Evolutionary conservation across 2,329 filamentous ascomycete species (phyloP), one percentile per base, ranked within the genome.

Genomic region (Plenodomus biglobosus): DNA sequence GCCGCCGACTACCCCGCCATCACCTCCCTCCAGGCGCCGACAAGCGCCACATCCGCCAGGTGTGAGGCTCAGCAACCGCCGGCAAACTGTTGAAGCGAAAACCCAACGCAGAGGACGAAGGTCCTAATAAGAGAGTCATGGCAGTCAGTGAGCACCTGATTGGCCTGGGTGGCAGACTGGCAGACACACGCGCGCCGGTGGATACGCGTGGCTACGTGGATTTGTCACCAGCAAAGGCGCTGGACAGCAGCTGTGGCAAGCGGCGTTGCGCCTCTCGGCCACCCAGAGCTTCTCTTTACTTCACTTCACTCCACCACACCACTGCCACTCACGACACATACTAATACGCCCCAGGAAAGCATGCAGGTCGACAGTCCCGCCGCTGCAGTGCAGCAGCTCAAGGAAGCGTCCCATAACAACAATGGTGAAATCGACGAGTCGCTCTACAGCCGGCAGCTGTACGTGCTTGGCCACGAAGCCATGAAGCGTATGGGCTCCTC

Each of bases 401-500:
- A 84, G 64, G 68, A 75, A 49, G 69, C 68, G 50, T 58, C 61
- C 19, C n/a, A n/a, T n/a, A 57, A 57, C 50, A 53, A 44, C 47
- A 77, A 81, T 62, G 82, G 81, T 59, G 83, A 85, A 61, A 86
- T 86, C 61, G 83, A 86, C 62, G 83, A 86, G 72, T 85, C 82
- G 35, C 73, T 86, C 46, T 86, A 86, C 75, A 85, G 83, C 69
- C 76, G 83, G 59, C 83, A 86, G 75, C 80, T 86, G 42, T 87
- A 87, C 64, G 85, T 87, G 46, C 81, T 87, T 46, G 85, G 94
- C 46, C 85, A 87, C 68, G 85, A 87, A 73, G 85, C 94, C 59
- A 99, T 99, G 94, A 97, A 95, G 81, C 91, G 94, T 67, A 99
- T 99, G 94, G 85, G 92, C 67, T 89, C 91, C 53, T 97, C 94